Percentiles rank a stretch among this genome's conserved stretches.
phyloP scores from a whole-genome alignment of 495 filamentous ascomycete species.

The Penicillium steckii region DNA sequence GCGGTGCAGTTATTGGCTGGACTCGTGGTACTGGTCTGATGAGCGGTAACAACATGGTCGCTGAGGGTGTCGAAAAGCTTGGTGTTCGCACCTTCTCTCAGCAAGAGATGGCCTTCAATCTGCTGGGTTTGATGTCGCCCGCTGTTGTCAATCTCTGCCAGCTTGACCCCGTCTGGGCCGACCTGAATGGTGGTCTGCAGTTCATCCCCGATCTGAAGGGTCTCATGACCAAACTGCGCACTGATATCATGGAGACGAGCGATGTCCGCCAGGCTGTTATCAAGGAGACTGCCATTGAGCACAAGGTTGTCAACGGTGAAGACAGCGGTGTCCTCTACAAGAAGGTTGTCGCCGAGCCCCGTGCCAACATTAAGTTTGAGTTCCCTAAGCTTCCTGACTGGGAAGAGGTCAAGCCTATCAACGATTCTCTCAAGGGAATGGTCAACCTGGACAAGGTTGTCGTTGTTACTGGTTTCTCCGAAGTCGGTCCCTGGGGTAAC shows the following conservation, averaged over 20 bases:
- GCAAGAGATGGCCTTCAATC: slow-evolving; percentile 99
- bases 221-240: slow-evolving; percentile 84
- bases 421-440: slow-evolving; percentile 89
- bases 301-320: slow-evolving; percentile 96
- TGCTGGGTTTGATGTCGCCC: slow-evolving; percentile 94
- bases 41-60: slow-evolving; percentile 97
- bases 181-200: slow-evolving; percentile 95
- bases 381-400: slow-evolving; percentile 90
- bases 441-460: slow-evolving; percentile 97
- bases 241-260: slow-evolving; percentile 89
- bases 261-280: slow-evolving; percentile 91
- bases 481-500: slow-evolving; percentile 98
- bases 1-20: slow-evolving; percentile 98
- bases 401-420: slow-evolving; percentile 90
- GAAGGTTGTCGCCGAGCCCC: slow-evolving; percentile 86
- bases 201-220: slow-evolving; percentile 98
- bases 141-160: slow-evolving; percentile 95
- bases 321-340: slow-evolving; percentile 89
- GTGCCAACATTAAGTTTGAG: slow-evolving; percentile 95
- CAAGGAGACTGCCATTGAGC: slow-evolving; percentile 93
- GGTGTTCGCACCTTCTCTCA: slow-evolving; percentile 98
- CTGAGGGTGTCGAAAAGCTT: slow-evolving; percentile 92
- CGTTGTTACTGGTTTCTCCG: slow-evolving; percentile 94
- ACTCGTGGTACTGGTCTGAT: slow-evolving; percentile 98
- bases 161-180: slow-evolving; percentile 90